A percentile compares a stretch with the other conserved stretches of the same genome.
phyloP scores from a whole-genome alignment of 2,329 filamentous ascomycete species.

The Emmonsiellopsis sp. region DNA sequence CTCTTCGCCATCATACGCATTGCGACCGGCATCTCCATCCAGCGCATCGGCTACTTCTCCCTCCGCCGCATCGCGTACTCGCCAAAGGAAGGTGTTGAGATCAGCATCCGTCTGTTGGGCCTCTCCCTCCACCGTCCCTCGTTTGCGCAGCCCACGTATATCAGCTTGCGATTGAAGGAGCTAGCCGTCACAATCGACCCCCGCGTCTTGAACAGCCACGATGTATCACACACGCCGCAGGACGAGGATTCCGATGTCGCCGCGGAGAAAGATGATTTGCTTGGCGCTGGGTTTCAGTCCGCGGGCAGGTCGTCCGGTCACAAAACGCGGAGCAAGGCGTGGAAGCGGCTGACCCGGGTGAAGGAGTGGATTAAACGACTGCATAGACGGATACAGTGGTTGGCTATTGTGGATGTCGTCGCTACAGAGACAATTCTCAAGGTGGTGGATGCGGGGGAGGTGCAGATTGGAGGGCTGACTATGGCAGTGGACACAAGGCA shows the following conservation, averaged over 20 bases:
- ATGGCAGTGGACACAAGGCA: slow-evolving; percentile 82
- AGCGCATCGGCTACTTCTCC: slow-evolving; percentile 87
- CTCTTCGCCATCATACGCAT: slow-evolving; percentile 89
- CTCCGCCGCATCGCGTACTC: slow-evolving; percentile 85
- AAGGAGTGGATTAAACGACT: slow-evolving; percentile 83
- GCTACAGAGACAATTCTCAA: slow-evolving; percentile 71
- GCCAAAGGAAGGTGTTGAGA: slow-evolving; percentile 75
- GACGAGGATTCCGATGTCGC: slow-evolving; percentile 12
- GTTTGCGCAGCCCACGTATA: slow-evolving; percentile 93
- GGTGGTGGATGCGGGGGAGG: slow-evolving; percentile 69
- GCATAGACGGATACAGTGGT: slow-evolving; percentile 79
- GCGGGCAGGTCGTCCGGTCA: background rate
- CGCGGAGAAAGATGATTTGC: slow-evolving; percentile 4
- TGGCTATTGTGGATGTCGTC: slow-evolving; percentile 80
- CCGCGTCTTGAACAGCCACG: slow-evolving; percentile 36
- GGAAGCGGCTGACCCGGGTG: slow-evolving; percentile 65
- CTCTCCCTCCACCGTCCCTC: slow-evolving; percentile 86
- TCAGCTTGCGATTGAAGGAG: slow-evolving; percentile 82
- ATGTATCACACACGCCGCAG: slow-evolving; percentile 13
- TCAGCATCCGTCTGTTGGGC: slow-evolving; percentile 83
- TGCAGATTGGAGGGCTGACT: slow-evolving; percentile 77
- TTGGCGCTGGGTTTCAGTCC: slow-evolving; percentile 5
- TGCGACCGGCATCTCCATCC: slow-evolving; percentile 87
- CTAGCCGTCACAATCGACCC: slow-evolving; percentile 76
- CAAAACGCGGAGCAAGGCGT: slow-evolving; percentile 57